These are phyloP conservation scores for Coffea humblotiana DNA, from an alignment of 305 asterid genomes.

Conservation along the genomic window DNA sequence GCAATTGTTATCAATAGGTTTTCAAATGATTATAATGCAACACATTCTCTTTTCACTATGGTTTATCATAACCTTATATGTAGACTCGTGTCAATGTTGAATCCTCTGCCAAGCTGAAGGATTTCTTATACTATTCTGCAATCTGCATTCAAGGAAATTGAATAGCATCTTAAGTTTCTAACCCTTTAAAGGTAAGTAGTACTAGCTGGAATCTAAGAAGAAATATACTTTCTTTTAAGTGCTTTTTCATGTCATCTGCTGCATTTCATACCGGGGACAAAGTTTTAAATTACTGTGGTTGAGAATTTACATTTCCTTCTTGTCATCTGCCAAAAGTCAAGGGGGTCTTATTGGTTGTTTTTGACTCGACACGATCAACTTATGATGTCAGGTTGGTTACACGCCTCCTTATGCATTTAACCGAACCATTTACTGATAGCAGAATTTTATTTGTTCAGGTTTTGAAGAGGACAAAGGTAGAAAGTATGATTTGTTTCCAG, in stretches of 20 bases:
- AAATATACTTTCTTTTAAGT: too few species aligned
- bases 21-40: not conserved
- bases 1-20: not conserved
- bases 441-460: slow-evolving; percentile 26
- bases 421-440: not conserved
- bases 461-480: slow-evolving; percentile 40
- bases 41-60: not conserved
- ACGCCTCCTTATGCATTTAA: not conserved
- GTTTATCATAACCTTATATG: not conserved
- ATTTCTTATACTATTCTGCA: not conserved
- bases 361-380: not conserved
- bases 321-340: not conserved
- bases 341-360: too few species aligned
- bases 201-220: not conserved
- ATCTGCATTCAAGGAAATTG: not conserved
- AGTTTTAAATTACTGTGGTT: too few species aligned
- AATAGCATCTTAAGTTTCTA: not conserved
- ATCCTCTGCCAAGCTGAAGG: not conserved
- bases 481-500: slow-evolving; percentile 39
- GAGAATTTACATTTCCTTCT: not conserved
- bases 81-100: not conserved
- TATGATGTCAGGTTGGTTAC: not conserved
- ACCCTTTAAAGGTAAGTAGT: not conserved
- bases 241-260: too few species aligned
- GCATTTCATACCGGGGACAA: too few species aligned